Evolutionary conservation across 768 basidiomycete genomes (phyloP).

Genomic region (Boletus rubropictus): DNA sequence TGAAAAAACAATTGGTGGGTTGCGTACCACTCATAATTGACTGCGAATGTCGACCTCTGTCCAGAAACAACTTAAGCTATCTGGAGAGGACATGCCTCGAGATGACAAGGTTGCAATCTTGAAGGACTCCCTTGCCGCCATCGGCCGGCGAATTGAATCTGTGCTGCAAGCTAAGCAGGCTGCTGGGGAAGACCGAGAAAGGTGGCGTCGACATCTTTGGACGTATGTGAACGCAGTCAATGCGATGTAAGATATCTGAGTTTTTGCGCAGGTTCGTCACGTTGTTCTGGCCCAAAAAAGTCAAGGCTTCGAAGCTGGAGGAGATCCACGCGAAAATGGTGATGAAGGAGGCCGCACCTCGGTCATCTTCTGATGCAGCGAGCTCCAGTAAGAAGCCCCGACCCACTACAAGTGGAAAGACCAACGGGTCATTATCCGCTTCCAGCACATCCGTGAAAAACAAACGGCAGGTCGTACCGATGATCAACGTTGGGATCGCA

Average conservation of each 20-base stretch:
- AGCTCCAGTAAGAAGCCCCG: slow-evolving; percentile 56
- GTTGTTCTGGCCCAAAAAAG: slow-evolving; percentile 96
- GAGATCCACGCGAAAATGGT: slow-evolving; percentile 97
- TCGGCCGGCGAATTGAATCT: slow-evolving; percentile 85
- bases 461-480: slow-evolving; percentile 59
- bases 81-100: slow-evolving; percentile 87
- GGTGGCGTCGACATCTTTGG: slow-evolving; percentile 95
- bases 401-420: slow-evolving; percentile 42
- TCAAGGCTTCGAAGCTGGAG: slow-evolving; percentile 87
- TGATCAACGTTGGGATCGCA: slow-evolving; percentile 30
- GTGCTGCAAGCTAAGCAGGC: slow-evolving; percentile 73
- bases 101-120: slow-evolving; percentile 95
- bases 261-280: slow-evolving; percentile 70
- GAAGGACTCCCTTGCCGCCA: slow-evolving; percentile 91
- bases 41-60: slow-evolving; percentile 2
- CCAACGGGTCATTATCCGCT: slow-evolving; percentile 46
- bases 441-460: slow-evolving; percentile 41
- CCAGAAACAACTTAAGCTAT: slow-evolving; percentile 92
- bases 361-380: slow-evolving; percentile 44
- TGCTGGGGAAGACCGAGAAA: slow-evolving; percentile 74
- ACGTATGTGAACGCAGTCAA: slow-evolving; percentile 54
- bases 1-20: slow-evolving; percentile 90
- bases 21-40: background rate
- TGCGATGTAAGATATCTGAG: slow-evolving; percentile 9
- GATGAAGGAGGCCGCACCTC: slow-evolving; percentile 73